Conservation (phyloP, 345 rosid species). For the Eucalyptus albens region DNA sequence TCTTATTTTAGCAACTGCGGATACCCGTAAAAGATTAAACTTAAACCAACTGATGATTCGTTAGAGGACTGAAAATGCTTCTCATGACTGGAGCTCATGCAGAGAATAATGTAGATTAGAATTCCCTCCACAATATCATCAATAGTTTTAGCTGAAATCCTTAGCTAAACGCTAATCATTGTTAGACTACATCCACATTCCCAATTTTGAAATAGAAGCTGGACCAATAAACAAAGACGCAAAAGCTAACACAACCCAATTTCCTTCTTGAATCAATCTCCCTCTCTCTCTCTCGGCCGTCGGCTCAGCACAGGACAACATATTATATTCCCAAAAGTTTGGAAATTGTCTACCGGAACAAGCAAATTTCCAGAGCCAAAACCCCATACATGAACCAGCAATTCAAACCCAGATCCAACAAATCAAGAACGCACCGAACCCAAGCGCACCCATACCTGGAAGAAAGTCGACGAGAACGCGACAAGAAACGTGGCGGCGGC, state of each 20-base stretch:
- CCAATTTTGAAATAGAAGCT: not conserved
- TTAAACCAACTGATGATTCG: not conserved
- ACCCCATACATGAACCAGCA: not conserved
- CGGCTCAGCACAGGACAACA: not conserved
- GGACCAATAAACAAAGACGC: not conserved
- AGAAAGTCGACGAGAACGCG: constrained; percentile 56
- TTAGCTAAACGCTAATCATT: not conserved
- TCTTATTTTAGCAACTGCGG: not conserved
- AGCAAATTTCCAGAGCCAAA: not conserved
- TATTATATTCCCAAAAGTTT: not conserved
- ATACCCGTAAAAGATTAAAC: not conserved
- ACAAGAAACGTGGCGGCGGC: constrained; percentile 69
- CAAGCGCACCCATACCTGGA: constrained; percentile 20
- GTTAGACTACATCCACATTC: not conserved
- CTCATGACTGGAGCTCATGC: not conserved
- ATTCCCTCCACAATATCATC: not conserved
- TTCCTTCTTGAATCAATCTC: not conserved
- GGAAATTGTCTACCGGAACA: not conserved
- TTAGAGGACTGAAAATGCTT: not conserved
- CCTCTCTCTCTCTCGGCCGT: not conserved
- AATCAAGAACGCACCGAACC: not conserved
- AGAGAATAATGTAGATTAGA: not conserved
- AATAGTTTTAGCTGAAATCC: not conserved
- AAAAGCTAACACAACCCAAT: not conserved
- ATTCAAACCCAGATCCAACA: not conserved